phyloP scores from a whole-genome alignment of 345 rosid species.

The Aegle marmelos region DNA sequence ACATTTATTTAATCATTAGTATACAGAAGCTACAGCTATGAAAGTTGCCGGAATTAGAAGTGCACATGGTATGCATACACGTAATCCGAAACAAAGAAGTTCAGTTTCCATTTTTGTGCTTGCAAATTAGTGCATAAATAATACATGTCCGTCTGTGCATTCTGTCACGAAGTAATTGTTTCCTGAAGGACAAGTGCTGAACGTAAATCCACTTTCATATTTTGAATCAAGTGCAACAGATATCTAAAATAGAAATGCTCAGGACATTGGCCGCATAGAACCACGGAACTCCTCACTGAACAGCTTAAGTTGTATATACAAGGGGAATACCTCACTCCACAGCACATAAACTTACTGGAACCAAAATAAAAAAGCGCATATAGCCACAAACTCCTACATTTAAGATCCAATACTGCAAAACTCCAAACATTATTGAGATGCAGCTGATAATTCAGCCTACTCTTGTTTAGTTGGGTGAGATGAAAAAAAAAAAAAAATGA shows the following conservation, averaged over 20 bases:
- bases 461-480: conserved; percentile 29
- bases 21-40: background rate
- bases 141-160: background rate
- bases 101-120: background rate
- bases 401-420: conserved; percentile 28
- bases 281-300: background rate
- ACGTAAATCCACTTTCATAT: background rate
- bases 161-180: background rate
- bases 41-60: background rate
- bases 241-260: background rate
- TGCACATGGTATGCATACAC: background rate
- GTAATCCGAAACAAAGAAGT: background rate
- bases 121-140: background rate
- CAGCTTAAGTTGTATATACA: background rate
- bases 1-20: background rate
- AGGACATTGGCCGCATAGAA: background rate
- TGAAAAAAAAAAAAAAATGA: conserved; percentile 25
- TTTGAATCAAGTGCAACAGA: background rate
- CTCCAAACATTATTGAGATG: conserved; percentile 30
- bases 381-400: background rate
- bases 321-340: background rate
- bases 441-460: conserved; percentile 23
- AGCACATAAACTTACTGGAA: background rate
- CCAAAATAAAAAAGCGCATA: background rate
- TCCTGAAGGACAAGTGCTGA: background rate